These are phyloP conservation scores for Porcisia deanei DNA, from an alignment of 208 protist species.

Conservation along the genomic window DNA sequence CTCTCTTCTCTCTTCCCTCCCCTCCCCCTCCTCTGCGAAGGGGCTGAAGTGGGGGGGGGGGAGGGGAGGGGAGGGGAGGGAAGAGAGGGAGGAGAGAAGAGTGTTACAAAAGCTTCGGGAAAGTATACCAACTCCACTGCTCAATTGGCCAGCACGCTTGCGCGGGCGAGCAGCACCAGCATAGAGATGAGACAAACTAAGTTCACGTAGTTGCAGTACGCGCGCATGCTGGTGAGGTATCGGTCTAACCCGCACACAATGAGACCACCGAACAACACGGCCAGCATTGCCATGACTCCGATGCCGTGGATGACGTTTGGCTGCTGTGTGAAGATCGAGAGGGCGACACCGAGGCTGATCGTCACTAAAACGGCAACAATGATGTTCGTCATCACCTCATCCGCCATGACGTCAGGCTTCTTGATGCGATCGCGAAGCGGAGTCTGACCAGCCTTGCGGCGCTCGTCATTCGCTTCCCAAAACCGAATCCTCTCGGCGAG, in stretches of 20 bases:
- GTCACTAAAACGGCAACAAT: slow-evolving; percentile 40
- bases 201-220: slow-evolving; percentile 35
- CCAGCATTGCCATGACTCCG: slow-evolving; percentile 33
- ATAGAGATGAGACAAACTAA: slow-evolving; percentile 12
- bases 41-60: no score
- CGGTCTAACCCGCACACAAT: slow-evolving; percentile 32
- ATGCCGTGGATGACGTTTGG: slow-evolving; percentile 55
- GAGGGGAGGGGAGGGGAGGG: no score
- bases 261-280: slow-evolving; percentile 36
- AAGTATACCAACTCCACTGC: background rate
- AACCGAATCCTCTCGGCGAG: slow-evolving; percentile 29
- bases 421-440: slow-evolving; percentile 31
- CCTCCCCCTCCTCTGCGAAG: background rate
- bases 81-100: no score
- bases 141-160: slow-evolving; percentile 24
- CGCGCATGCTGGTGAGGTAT: slow-evolving; percentile 13
- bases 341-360: slow-evolving; percentile 25
- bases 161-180: slow-evolving; percentile 19
- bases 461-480: slow-evolving; percentile 37
- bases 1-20: no score
- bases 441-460: slow-evolving; percentile 22
- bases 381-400: slow-evolving; percentile 51
- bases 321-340: slow-evolving; percentile 35
- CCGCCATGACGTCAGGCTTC: slow-evolving; percentile 30
- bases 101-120: background rate